Conservation (phyloP, 2,329 filamentous ascomycete species). For the Didymella arachidicola region DNA sequence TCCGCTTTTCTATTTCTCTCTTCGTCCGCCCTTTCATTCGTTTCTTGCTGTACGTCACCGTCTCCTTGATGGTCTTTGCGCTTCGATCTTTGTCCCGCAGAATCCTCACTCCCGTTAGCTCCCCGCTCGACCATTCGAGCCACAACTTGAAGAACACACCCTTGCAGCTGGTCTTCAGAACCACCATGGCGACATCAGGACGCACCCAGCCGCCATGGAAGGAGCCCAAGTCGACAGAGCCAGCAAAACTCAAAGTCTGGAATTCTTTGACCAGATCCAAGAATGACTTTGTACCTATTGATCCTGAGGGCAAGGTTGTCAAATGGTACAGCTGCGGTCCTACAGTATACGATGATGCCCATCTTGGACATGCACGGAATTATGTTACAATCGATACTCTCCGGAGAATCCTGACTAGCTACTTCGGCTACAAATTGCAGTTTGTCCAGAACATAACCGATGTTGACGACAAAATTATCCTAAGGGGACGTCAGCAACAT, state of each 20-base stretch:
- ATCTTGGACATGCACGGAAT: constrained; percentile 85
- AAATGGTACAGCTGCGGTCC: constrained; percentile 92
- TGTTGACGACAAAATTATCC: constrained; percentile 64
- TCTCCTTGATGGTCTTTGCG: constrained; percentile 46
- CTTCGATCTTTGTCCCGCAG: constrained; percentile 37
- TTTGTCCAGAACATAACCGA: constrained; percentile 95
- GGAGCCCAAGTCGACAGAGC: constrained; percentile 50
- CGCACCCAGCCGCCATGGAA: constrained; percentile 52
- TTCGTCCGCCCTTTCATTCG: constrained; percentile 26
- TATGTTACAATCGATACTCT: constrained; percentile 92
- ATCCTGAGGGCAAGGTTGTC: constrained; percentile 71
- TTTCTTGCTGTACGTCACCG: constrained; percentile 19
- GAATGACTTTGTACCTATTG: constrained; percentile 76
- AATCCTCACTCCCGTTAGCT: constrained; percentile 31
- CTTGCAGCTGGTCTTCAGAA: constrained; percentile 23
- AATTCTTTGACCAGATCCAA: constrained; percentile 81
- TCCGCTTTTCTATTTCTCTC: constrained; percentile 26
- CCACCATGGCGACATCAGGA: constrained; percentile 45
- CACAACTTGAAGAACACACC: constrained; percentile 25
- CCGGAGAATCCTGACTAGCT: constrained; percentile 79
- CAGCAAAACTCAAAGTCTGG: constrained; percentile 73
- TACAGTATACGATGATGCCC: constrained; percentile 83
- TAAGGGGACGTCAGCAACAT: constrained; percentile 76
- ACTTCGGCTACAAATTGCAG: constrained; percentile 81
- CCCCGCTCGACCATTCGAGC: constrained; percentile 32